Evolutionary conservation across 805 yeast genomes (phyloP).

Genomic region (Spathaspora gorwiae): DNA sequence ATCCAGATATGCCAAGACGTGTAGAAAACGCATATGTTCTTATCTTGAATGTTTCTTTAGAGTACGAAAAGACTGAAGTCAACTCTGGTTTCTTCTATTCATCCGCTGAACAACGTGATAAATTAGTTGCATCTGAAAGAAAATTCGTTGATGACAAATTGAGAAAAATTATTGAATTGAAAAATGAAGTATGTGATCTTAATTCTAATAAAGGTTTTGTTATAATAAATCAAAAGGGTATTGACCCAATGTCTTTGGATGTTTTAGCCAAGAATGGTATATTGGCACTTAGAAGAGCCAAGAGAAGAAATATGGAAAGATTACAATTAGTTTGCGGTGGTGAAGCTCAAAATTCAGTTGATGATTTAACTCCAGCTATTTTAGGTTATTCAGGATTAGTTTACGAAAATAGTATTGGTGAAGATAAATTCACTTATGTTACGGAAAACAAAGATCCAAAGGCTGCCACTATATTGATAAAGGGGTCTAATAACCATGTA

Average conservation of each 20-base stretch:
- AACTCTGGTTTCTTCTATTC: slow-evolving; percentile 94
- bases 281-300: slow-evolving; percentile 93
- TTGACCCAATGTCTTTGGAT: slow-evolving; percentile 96
- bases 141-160: slow-evolving; percentile 92
- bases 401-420: slow-evolving; percentile 90
- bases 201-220: slow-evolving; percentile 77
- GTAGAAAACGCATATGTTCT: slow-evolving; percentile 80
- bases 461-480: slow-evolving; percentile 85
- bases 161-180: slow-evolving; percentile 84
- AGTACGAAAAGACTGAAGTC: slow-evolving; percentile 96
- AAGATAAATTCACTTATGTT: slow-evolving; percentile 94
- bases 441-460: slow-evolving; percentile 88
- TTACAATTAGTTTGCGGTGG: slow-evolving; percentile 95
- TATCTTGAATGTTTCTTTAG: slow-evolving; percentile 88
- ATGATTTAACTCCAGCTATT: slow-evolving; percentile 73
- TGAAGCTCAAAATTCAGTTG: slow-evolving; percentile 95
- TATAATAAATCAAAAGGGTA: slow-evolving; percentile 95
- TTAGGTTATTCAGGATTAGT: slow-evolving; percentile 89
- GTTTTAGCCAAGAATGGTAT: slow-evolving; percentile 89
- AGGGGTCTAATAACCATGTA: slow-evolving; percentile 88
- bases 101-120: slow-evolving; percentile 92
- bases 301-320: slow-evolving; percentile 98
- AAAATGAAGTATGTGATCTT: slow-evolving; percentile 83
- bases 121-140: slow-evolving; percentile 88
- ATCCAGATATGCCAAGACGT: slow-evolving; percentile 96